These are phyloP conservation scores for Gilbertella persicaria DNA, from an alignment of 371 early-diverging fungal species.

Conservation along the genomic window DNA sequence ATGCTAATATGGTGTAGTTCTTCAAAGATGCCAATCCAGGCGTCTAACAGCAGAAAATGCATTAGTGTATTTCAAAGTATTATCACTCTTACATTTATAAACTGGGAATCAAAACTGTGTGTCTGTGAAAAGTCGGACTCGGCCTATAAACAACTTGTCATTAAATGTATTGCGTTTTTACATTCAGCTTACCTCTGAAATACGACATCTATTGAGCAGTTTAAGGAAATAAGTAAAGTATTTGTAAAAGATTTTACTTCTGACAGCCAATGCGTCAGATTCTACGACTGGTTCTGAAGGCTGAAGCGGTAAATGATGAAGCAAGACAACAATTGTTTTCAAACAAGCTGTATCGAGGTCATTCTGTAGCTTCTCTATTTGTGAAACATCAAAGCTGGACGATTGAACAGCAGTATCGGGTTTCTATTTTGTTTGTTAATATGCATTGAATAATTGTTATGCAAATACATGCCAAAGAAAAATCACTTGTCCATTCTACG, in stretches of 20 bases:
- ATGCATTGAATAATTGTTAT: not conserved
- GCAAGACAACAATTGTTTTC: conserved; percentile 74
- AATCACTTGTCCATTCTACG: conserved; percentile 87
- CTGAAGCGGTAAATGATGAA: conserved; percentile 80
- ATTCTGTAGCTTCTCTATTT: conserved; percentile 61
- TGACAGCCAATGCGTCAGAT: conserved; percentile 58
- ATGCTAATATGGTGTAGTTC: conserved; percentile 77
- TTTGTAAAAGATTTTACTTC: conserved; percentile 73
- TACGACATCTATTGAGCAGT: conserved; percentile 76
- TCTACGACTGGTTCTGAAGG: conserved; percentile 63
- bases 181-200: conserved; percentile 46
- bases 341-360: conserved; percentile 81
- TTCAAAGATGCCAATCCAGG: conserved; percentile 67
- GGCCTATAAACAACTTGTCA: too few relatives aligned
- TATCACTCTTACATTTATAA: conserved; percentile 6
- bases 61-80: not conserved
- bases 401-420: conserved; percentile 19
- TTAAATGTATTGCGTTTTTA: too few relatives aligned
- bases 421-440: conserved; percentile 16
- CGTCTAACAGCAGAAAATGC: conserved; percentile 18
- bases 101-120: conserved; percentile 8
- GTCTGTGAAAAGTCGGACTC: conserved; percentile 18
- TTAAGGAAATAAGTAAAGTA: conserved; percentile 86
- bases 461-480: conserved; percentile 41
- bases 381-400: conserved; percentile 39